Evolutionary conservation across 2,329 filamentous ascomycete genomes (phyloP).

Genomic region (Trichoderma arundinaceum): DNA sequence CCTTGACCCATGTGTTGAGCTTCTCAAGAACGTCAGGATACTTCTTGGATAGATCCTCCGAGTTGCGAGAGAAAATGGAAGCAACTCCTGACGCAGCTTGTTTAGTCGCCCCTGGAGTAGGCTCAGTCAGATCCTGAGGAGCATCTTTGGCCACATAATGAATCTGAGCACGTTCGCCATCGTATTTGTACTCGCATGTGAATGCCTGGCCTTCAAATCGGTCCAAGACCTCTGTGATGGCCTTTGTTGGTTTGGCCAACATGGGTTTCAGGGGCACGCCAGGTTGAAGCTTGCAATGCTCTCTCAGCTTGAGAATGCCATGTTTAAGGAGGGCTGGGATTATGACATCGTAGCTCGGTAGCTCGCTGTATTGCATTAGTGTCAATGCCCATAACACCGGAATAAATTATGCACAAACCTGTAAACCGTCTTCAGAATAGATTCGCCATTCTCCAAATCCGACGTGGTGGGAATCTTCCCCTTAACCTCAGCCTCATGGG

Average conservation of each 20-base stretch:
- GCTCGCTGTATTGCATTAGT: slow-evolving; percentile 67
- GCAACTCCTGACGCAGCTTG: slow-evolving; percentile 76
- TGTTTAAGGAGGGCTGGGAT: slow-evolving; percentile 87
- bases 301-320: slow-evolving; percentile 80
- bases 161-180: slow-evolving; percentile 97
- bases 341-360: slow-evolving; percentile 94
- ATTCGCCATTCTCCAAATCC: slow-evolving; percentile 82
- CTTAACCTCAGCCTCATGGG: slow-evolving; percentile 76
- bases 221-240: slow-evolving; percentile 95
- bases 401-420: slow-evolving; percentile 57
- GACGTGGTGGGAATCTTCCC: slow-evolving; percentile 73
- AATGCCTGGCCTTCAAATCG: slow-evolving; percentile 95
- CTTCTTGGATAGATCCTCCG: slow-evolving; percentile 95
- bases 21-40: slow-evolving; percentile 95
- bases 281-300: slow-evolving; percentile 88
- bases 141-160: slow-evolving; percentile 91
- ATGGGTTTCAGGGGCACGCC: slow-evolving; percentile 97
- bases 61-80: slow-evolving; percentile 96
- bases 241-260: slow-evolving; percentile 97
- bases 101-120: slow-evolving; percentile 64
- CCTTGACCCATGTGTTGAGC: slow-evolving; percentile 86
- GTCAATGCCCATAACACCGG: not conserved
- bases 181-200: slow-evolving; percentile 99
- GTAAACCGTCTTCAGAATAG: slow-evolving; percentile 87
- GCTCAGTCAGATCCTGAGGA: slow-evolving; percentile 69